These are phyloP conservation scores for Phaeolepiota aurea DNA, from an alignment of 768 basidiomycete genomes.

Conservation along the genomic window DNA sequence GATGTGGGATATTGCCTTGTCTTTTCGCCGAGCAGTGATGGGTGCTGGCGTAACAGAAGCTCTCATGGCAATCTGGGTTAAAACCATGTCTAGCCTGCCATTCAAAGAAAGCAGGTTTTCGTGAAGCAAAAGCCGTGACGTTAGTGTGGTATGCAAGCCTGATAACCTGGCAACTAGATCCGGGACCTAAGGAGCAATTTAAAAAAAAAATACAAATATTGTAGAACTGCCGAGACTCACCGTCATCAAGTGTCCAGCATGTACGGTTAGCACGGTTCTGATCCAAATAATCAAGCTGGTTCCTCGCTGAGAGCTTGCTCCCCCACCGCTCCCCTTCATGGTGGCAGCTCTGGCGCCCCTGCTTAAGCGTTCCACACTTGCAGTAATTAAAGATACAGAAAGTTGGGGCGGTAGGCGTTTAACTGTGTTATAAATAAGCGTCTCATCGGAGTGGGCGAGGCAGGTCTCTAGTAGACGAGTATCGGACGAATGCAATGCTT, in stretches of 20 bases:
- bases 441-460: constrained; percentile 72
- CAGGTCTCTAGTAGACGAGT: constrained; percentile 81
- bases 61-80: constrained; percentile 89
- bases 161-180: constrained; percentile 85
- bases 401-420: constrained; percentile 79
- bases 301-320: constrained; percentile 73
- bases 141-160: constrained; percentile 73
- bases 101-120: constrained; percentile 79
- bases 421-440: constrained; percentile 81
- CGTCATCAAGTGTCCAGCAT: constrained; percentile 91
- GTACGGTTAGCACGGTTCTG: constrained; percentile 73
- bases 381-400: constrained; percentile 76
- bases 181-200: constrained; percentile 57
- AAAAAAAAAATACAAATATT: neutral
- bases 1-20: constrained; percentile 20
- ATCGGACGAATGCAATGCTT: constrained; percentile 94
- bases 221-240: constrained; percentile 59
- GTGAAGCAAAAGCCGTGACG: constrained; percentile 72
- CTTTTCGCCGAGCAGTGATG: constrained; percentile 29
- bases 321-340: constrained; percentile 72
- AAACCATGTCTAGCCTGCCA: constrained; percentile 87
- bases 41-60: constrained; percentile 61
- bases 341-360: constrained; percentile 62
- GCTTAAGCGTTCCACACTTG: constrained; percentile 85
- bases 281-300: constrained; percentile 68